Evolutionary conservation across 768 basidiomycete species (phyloP), one percentile per base, ranked within the genome.

Genomic region (Piloderma croceum): DNA sequence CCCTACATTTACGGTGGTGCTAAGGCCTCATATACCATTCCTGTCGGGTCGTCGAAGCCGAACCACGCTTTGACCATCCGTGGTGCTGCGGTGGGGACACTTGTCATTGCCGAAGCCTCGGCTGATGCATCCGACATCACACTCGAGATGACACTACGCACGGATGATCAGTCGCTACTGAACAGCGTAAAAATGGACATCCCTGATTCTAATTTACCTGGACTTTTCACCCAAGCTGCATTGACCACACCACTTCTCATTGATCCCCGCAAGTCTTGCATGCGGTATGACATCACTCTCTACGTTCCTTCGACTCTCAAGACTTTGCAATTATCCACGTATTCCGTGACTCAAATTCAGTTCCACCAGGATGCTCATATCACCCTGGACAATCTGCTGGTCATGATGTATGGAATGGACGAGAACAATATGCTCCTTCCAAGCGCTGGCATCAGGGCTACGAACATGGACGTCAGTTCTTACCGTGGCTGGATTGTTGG

Each of bases 401-500:
- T 79, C 38, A 71, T 65, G 3, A 62, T 76, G 47, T 73, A 56
- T 52, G 43, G 53, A 10, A 42, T 53, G 41, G 54, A 59, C 48
- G 34, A 42, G 18, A 51, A 57, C 32, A 77, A 72, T 58, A 61
- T 81, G 56, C 65, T 80, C 34, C 58, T 75, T 13, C 67, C 74
- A 4, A 58, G 60, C 44, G 50, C 61, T 22, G 59, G 62, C 41
- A 47, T 81, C 35, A 64, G 56, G 18, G 63, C 74, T 5, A 56
- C 65, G 24, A 45, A 59, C 11, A 46, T 71, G 44, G 43, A 52
- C n/a, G 57, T 77, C 22, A 73, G 77, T 49, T 59, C 75, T 3
- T 68, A 56, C 48, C 60, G 70, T 31, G 80, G 77, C 18, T 81
- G 74, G 71, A 69, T 81, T 36, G 75, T 77, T n/a, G 78, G 80